Conservation (phyloP, 139 green algal species). For the Ettlia oleoabundans region DNA sequence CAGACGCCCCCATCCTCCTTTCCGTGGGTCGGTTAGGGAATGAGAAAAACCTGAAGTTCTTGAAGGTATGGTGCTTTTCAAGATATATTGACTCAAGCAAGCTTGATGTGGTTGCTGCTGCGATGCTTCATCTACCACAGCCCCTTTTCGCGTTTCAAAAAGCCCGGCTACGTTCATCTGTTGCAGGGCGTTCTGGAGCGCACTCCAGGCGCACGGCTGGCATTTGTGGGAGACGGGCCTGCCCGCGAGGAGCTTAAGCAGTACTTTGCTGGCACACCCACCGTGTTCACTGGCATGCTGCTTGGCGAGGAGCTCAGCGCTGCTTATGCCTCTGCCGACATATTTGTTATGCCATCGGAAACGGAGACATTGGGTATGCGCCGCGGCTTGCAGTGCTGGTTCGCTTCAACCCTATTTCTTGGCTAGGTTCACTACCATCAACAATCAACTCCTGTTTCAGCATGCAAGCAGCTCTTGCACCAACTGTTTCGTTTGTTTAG, state of each 20-base stretch:
- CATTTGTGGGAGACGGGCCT: conserved; percentile 95
- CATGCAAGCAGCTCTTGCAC: too few species aligned
- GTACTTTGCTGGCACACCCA: conserved; percentile 45
- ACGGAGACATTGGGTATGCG: conserved; percentile 86
- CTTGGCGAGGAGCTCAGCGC: conserved; percentile 88
- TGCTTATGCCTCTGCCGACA: conserved; percentile 92
- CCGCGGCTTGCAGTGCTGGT: neutral
- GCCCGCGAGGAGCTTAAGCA: conserved; percentile 75
- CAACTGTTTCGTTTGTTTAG: too few species aligned
- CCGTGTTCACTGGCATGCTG: conserved; percentile 70
- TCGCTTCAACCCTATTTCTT: too few species aligned
- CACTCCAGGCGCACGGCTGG: conserved; percentile 73
- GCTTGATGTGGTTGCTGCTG: too few species aligned
- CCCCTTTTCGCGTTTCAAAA: too few species aligned
- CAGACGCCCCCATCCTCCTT: conserved; percentile 82
- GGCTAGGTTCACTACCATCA: too few species aligned
- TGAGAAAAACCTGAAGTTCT: conserved; percentile 84
- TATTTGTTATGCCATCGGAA: conserved; percentile 97
- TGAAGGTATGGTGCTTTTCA: conserved; percentile 60
- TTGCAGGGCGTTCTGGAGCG: conserved; percentile 70
- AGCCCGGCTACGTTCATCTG: conserved; percentile 26
- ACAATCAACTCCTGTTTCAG: too few species aligned
- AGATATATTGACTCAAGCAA: too few species aligned
- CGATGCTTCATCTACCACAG: too few species aligned
- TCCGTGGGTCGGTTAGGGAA: conserved; percentile 94